phyloP scores from a whole-genome alignment of 805 yeast species.

The Saturnispora zaruensis region DNA sequence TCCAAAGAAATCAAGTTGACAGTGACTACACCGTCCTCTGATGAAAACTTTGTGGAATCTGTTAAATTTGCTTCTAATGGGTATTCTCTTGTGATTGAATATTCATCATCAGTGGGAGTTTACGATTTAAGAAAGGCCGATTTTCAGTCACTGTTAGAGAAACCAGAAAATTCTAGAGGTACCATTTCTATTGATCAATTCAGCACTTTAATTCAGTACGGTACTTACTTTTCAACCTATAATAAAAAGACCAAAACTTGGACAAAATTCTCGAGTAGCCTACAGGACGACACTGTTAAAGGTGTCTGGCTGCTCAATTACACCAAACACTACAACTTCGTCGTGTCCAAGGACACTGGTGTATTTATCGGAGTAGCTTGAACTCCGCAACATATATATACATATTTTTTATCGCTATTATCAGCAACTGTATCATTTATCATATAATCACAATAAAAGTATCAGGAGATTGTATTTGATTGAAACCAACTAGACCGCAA shows the following conservation, averaged over 20 bases:
- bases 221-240: conserved; percentile 4
- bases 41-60: neutral
- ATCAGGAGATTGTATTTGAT: too few relatives aligned
- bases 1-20: conserved; percentile 9
- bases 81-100: conserved; percentile 38
- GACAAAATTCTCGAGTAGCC: neutral
- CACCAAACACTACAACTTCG: neutral
- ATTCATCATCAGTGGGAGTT: conserved; percentile 14
- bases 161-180: neutral
- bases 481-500: neutral
- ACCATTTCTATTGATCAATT: conserved; percentile 11
- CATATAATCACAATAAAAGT: too few relatives aligned
- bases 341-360: neutral
- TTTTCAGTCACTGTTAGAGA: neutral
- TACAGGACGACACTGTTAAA: neutral
- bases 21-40: conserved; percentile 1
- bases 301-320: neutral
- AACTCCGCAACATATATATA: neutral
- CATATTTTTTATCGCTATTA: conserved; percentile 1
- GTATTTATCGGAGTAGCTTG: conserved; percentile 1
- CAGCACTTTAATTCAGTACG: conserved; percentile 4
- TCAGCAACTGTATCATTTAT: neutral
- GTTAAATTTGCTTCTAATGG: conserved; percentile 39
- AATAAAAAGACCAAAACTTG: conserved; percentile 9
- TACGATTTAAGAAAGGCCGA: conserved; percentile 21